phyloP scores from a whole-genome alignment of 1,284 basidiomycete species.

The Fomitiporia mediterranea region DNA sequence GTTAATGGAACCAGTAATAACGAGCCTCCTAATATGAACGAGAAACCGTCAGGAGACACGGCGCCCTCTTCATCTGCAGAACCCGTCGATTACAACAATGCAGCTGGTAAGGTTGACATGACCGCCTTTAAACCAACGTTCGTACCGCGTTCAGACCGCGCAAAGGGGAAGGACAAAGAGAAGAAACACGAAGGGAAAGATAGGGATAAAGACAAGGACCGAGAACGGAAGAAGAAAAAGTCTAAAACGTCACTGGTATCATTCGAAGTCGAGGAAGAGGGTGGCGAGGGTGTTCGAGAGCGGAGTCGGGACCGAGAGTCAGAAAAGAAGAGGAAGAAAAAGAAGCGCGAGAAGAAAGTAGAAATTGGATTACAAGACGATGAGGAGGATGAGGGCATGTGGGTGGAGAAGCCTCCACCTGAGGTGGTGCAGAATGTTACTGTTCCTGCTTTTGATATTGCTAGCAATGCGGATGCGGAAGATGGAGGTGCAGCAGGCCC shows the following conservation, averaged over 20 bases:
- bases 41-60: neutral
- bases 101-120: conserved; percentile 44
- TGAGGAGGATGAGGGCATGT: conserved; percentile 48
- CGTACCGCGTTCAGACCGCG: conserved; percentile 47
- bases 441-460: neutral
- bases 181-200: conserved; percentile 39
- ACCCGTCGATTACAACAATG: conserved; percentile 9
- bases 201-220: conserved; percentile 39
- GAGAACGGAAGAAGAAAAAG: conserved; percentile 32
- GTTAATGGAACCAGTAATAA: neutral
- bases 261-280: conserved; percentile 34
- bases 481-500: conserved; percentile 29
- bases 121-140: conserved; percentile 79
- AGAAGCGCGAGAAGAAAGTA: conserved; percentile 27
- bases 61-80: neutral
- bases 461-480: neutral
- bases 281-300: conserved; percentile 1
- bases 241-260: conserved; percentile 34
- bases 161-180: conserved; percentile 36
- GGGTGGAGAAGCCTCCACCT: conserved; percentile 56
- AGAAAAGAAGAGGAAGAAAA: conserved; percentile 28
- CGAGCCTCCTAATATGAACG: neutral
- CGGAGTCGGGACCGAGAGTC: conserved; percentile 21
- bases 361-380: conserved; percentile 32
- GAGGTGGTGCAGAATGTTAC: conserved; percentile 34